Percentiles rank a stretch among this genome's conserved stretches.
Conservation (phyloP, 306 rosid species). For the Cucumis melo region DNA sequence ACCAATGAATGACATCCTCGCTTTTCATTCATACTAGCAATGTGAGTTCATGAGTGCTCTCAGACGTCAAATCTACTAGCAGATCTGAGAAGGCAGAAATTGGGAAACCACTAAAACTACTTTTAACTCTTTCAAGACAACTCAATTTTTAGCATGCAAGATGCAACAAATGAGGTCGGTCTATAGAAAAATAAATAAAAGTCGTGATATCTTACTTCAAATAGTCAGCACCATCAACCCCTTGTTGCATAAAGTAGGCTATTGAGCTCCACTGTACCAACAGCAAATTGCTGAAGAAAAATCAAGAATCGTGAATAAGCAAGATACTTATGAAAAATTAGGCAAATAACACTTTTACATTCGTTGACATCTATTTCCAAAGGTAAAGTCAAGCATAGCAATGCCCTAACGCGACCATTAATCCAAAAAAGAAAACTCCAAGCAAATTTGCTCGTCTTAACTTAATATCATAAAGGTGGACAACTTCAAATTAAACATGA, state of each 20-base stretch:
- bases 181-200: not conserved
- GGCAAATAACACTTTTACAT: not conserved
- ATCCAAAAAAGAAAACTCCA: not conserved
- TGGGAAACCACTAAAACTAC: constrained; percentile 1
- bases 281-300: constrained; percentile 37
- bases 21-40: constrained; percentile 27
- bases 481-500: not conserved
- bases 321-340: not conserved
- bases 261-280: constrained; percentile 31
- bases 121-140: not conserved
- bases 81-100: constrained; percentile 30
- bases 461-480: not conserved
- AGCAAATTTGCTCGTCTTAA: not conserved
- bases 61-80: constrained; percentile 77
- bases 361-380: not conserved
- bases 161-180: not conserved
- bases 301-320: not conserved
- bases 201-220: constrained; percentile 34
- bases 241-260: constrained; percentile 40
- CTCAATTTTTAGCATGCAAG: not conserved
- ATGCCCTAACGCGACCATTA: not conserved
- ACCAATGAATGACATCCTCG: constrained; percentile 42
- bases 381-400: not conserved
- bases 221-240: constrained; percentile 39
- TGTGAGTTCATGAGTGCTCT: constrained; percentile 62